Base-by-base conservation (phyloP, 2,329 filamentous ascomycete genomes). In the Clarireedia sp. region DNA sequence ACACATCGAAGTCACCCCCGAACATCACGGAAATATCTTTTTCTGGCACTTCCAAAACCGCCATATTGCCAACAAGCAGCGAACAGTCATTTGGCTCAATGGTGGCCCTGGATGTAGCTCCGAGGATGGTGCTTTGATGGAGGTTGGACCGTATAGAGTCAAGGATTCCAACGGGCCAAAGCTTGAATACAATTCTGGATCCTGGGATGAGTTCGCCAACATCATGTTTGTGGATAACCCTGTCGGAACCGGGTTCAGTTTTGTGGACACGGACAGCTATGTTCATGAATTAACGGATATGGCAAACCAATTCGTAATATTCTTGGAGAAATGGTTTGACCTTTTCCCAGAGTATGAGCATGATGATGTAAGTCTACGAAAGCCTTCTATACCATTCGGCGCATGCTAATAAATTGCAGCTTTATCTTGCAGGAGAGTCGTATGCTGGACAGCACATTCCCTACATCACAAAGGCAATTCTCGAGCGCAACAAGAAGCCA, bases 11-110 rank as follows among this genome's bases (percentile, higher is more conserved):
- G 80, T 99, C 66, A 87, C 85, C 36, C 81, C 87, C 19, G 85
- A 90, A 62, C 81, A 87, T 70, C 90, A 97, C 69, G 92, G 90
- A 64, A 95, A 97, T 71, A 74, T 99, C 17, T 99, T 97, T 78
- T 99, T 99, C 77, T 99, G 94, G 94, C 89, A 96, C 68, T 96
- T 89, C 69, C 84, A 96, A 69, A 97, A 97, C 69, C 82, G 89
- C 63, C 94, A 99, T 71, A 96, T 99, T 63, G 92, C 90, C 56
- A 89, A 97, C 69, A 83, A 81, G 64, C 89, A 94, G 70, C 83
- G 94, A 56, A 96, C 91, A 2, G 87, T 99, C 10, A 85, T 99
- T 67, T 99, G 95, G 94, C 75, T 99, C 56, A 99, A 99, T 69
- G 95, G 94, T 53, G 95, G 94, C 0, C 94, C 94, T 1, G 94